Conservation (phyloP, 2,329 filamentous ascomycete species). For the Microthyrium microscopicum region DNA sequence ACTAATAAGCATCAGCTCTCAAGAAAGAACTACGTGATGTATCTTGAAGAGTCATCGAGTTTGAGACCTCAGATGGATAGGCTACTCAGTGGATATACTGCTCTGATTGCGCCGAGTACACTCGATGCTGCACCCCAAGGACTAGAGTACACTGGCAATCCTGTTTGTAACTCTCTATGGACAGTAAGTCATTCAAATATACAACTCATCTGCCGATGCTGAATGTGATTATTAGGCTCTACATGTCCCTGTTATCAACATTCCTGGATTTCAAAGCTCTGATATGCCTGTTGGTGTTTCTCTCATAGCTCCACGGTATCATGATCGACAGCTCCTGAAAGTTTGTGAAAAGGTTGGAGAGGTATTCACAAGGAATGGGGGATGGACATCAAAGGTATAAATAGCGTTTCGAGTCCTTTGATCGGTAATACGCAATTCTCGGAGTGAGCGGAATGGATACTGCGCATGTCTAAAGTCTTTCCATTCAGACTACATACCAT, state of each 20-base stretch:
- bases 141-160: slow-evolving; percentile 35
- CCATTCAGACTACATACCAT: no score
- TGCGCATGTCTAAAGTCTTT: no score
- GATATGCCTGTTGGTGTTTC: slow-evolving; percentile 44
- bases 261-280: slow-evolving; percentile 43
- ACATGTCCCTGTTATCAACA: slow-evolving; percentile 46
- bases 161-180: slow-evolving; percentile 35
- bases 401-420: no score
- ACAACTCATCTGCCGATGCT: no score
- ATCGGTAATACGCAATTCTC: no score
- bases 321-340: slow-evolving; percentile 15
- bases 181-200: no score
- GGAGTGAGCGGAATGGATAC: no score
- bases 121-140: slow-evolving; percentile 43
- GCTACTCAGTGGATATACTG: slow-evolving; percentile 34
- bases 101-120: slow-evolving; percentile 41
- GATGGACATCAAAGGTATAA: no score
- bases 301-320: slow-evolving; percentile 30
- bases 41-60: slow-evolving; percentile 37
- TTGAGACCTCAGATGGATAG: slow-evolving; percentile 38
- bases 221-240: no score
- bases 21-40: slow-evolving; percentile 32
- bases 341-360: no score
- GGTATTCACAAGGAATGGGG: no score
- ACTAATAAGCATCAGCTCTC: slow-evolving; percentile 30